These are phyloP conservation scores for Pichia insulana DNA, from an alignment of 805 yeast species.

Conservation along the genomic window DNA sequence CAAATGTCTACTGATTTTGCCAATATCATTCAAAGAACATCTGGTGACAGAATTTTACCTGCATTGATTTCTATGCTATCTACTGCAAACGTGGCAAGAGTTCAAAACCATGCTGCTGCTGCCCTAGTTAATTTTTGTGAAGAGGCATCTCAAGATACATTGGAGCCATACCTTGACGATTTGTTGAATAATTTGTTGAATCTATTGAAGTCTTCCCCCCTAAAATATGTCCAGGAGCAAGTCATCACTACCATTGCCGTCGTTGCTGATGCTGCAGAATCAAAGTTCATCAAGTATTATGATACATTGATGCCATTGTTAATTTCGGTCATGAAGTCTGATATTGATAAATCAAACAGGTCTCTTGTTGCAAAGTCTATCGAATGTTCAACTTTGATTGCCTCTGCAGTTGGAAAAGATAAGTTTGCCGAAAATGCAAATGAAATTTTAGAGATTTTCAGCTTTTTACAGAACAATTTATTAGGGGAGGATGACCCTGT, in stretches of 20 bases:
- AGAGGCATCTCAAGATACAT: constrained; percentile 74
- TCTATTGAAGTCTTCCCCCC: constrained; percentile 67
- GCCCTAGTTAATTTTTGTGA: constrained; percentile 94
- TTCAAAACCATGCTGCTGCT: constrained; percentile 98
- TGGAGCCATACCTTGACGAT: constrained; percentile 89
- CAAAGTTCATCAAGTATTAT: constrained; percentile 80
- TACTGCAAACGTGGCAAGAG: constrained; percentile 71
- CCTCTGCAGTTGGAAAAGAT: constrained; percentile 90
- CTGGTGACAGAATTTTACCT: constrained; percentile 75
- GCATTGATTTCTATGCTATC: constrained; percentile 78
- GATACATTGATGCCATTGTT: constrained; percentile 90
- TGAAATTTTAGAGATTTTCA: constrained; percentile 65
- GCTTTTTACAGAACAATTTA: constrained; percentile 50
- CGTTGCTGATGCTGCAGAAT: constrained; percentile 93
- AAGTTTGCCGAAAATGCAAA: constrained; percentile 69
- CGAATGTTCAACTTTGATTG: constrained; percentile 92
- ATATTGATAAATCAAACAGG: constrained; percentile 70
- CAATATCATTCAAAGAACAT: constrained; percentile 71
- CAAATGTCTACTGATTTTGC: constrained; percentile 97
- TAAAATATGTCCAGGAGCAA: constrained; percentile 93
- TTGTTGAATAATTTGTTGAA: constrained; percentile 66
- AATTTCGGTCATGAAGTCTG: constrained; percentile 68
- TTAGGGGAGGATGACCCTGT: constrained; percentile 80
- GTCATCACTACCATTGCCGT: constrained; percentile 94
- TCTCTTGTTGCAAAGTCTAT: constrained; percentile 85